Base-by-base conservation (phyloP, 495 filamentous ascomycete genomes). In the Elaphomyces granulatus region DNA sequence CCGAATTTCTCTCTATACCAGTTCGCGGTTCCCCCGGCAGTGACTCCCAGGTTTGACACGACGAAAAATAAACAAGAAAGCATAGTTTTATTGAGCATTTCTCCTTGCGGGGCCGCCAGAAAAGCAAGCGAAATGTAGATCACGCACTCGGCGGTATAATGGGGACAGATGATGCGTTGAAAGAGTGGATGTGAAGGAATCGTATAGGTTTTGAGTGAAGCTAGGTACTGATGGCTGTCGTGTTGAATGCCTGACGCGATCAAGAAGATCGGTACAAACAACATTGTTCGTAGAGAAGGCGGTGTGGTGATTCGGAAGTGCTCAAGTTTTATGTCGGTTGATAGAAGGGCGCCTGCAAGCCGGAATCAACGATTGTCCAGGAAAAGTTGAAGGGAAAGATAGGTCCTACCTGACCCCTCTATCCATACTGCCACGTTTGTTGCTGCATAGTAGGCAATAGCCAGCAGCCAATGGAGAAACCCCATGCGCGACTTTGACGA, bases 1-100 rank as follows among this genome's bases (percentile, higher is more conserved):
- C 87, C 87, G 53, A 98, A 96, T 46, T 78, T 83, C 23, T 69
- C 54, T 34, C 58, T 61, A 63, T 94, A 96, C 88, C 87, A 95
- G 42, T 70, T 63, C 45, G 74, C 74, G 28, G 81, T 94, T 10
- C 67, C 77, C 6, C 66, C 60, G n/a, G 88, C 85, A 18, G 87
- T 92, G 32, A 85, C 66, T 9, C 77, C 84, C 16, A 96, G 69
- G 56, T 95, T 96, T 20, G 75, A 69, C 4, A 58, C 63, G 18
- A 93, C 84, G 54, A 96, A 93, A 6, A 73, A 37, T 32, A 81
- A 36, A 7, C 72, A 83, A 21, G 74, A 66, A 17, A 78, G 45
- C 36, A 96, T 50, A 1, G 88, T 92, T 50, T 64, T 72, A 57
- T 96, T 96, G 19, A 83, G 49, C 41, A 70, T 43, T 36, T 63